phyloP scores from a whole-genome alignment of 176 grass and related monocot genomes.

The Canna indica region DNA sequence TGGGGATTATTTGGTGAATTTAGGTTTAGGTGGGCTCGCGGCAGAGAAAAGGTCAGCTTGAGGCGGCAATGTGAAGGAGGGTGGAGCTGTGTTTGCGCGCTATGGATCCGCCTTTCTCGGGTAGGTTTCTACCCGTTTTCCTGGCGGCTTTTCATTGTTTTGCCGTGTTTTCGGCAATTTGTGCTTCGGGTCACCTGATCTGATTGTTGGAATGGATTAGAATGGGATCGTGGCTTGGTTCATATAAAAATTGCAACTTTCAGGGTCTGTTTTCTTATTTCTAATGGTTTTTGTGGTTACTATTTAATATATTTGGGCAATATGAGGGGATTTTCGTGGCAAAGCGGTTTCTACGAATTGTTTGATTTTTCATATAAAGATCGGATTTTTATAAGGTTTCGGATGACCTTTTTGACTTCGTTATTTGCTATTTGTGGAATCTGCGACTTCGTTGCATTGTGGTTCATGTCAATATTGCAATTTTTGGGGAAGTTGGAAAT shows the following conservation, averaged over 20 bases:
- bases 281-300: not conserved
- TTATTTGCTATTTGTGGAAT: not conserved
- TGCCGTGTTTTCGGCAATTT: not conserved
- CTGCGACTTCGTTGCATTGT: not conserved
- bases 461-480: not conserved
- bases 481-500: not conserved
- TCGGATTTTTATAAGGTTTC: not conserved
- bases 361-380: not conserved
- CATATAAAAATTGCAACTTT: not conserved
- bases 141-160: not conserved
- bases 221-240: not conserved
- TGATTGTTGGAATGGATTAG: not conserved
- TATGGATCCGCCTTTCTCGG: slow-evolving; percentile 26
- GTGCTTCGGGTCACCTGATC: not conserved
- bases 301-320: not conserved
- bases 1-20: not conserved
- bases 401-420: not conserved
- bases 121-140: not conserved
- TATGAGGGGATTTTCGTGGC: not conserved
- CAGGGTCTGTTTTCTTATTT: not conserved
- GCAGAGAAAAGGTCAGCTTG: not conserved
- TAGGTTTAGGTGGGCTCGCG: not conserved
- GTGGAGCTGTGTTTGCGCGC: slow-evolving; percentile 3
- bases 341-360: not conserved
- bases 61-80: slow-evolving; percentile 12